Evolutionary conservation across 148 eudicot species (phyloP).

Genomic region (Dianthus caryophyllus): DNA sequence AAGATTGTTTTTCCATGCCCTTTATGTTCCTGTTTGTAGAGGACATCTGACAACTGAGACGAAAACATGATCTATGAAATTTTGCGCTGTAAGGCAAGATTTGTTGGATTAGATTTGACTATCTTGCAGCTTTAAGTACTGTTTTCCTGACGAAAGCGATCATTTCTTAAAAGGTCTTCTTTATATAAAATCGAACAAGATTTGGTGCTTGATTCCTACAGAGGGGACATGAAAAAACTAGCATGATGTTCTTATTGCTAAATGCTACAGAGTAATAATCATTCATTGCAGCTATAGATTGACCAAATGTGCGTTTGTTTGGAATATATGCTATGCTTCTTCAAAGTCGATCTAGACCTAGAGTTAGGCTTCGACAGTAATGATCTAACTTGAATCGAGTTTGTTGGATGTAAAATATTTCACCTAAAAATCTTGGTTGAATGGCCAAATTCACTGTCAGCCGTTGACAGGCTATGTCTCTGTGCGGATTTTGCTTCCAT

Average conservation of each 20-base stretch:
- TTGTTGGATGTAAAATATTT: not conserved
- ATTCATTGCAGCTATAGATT: not conserved
- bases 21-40: not conserved
- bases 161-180: not conserved
- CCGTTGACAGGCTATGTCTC: no score
- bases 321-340: not conserved
- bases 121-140: not conserved
- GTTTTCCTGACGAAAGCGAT: not conserved
- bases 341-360: not conserved
- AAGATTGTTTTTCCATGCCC: not conserved
- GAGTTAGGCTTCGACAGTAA: not conserved
- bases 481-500: not conserved
- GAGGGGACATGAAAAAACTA: not conserved
- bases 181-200: not conserved
- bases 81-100: not conserved
- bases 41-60: not conserved
- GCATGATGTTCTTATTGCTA: not conserved
- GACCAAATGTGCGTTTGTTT: not conserved
- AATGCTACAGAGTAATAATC: no score
- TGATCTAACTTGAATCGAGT: no score
- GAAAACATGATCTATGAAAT: not conserved
- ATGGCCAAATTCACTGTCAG: no score
- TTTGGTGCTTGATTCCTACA: conserved; percentile 1
- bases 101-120: not conserved
- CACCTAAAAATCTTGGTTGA: no score